Evolutionary conservation across 805 yeast species (phyloP).

Genomic region (Yamadazyma nakazawae): DNA sequence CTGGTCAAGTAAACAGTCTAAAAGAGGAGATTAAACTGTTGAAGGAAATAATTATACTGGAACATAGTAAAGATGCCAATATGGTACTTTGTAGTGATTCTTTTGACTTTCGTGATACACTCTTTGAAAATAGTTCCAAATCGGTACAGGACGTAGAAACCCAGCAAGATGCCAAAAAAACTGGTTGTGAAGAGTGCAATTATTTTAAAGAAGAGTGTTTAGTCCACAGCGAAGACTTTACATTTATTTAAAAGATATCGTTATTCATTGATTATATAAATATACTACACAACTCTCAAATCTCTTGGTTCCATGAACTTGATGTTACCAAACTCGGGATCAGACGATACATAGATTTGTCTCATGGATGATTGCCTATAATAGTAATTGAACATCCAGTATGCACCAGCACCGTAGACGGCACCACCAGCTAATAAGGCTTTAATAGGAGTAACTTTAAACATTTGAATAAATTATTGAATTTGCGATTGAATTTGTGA

Average conservation of each 20-base stretch:
- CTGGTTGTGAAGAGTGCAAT: neutral
- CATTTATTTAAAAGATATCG: neutral
- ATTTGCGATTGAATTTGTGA: neutral
- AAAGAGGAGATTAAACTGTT: no score
- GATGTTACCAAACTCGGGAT: constrained; percentile 25
- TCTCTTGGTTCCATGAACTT: constrained; percentile 22
- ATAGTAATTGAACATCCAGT: constrained; percentile 32
- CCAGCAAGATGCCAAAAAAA: no score
- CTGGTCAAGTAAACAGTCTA: no score
- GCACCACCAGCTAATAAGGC: constrained; percentile 33
- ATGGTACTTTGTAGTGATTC: no score
- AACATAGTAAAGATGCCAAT: no score
- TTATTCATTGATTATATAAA: neutral
- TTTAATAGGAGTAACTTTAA: constrained; percentile 18
- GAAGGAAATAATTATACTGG: no score
- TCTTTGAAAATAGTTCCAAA: no score
- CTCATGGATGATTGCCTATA: constrained; percentile 27
- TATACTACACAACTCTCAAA: constrained; percentile 3
- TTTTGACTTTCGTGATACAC: no score
- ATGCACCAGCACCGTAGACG: constrained; percentile 29
- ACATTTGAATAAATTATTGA: constrained; percentile 2
- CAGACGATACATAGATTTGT: constrained; percentile 28
- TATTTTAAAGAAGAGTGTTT: neutral
- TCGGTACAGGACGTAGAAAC: no score
- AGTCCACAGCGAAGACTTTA: no score